Base-by-base conservation (phyloP, 108 stramenopile genomes). In the Nannochloropsis oceanica region DNA sequence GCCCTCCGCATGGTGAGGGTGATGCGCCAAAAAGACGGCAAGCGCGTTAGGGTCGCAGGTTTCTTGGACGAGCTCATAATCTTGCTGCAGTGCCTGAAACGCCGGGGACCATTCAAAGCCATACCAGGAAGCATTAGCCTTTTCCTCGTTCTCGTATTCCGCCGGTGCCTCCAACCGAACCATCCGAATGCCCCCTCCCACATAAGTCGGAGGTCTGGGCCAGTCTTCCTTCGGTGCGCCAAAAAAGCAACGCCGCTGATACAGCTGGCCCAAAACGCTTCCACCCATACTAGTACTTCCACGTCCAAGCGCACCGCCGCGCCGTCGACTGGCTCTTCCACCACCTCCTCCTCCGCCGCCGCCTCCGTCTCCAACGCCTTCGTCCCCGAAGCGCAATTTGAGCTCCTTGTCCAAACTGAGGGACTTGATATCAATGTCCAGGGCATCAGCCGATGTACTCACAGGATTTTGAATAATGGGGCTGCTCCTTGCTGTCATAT, bases 161-260 rank as follows among this genome's bases (percentile, higher is more conserved):
- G 85, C 81, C 42, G 88, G 88, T 11, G 86, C 79, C 59, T 43
- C 81, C 46, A 44, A 42, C 44, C 80, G 42, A 27, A 44, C 46
- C 88, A 89, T 85, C 0, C 88, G 84, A 27, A 89, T 42, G 13
- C 88, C 88, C 18, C 88, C 88, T 12, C 84, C 88, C 26, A 89
- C 88, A 44, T 83, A 59, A 22, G 85, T 86, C 11, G 88, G 88
- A 42, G 88, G 88, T 25, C 85, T 81, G 79, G 81, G 79, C 88
- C 88, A 89, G 79, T 86, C 88, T 34, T 89, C 88, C 85, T 89
- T 89, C 79, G 88, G 88, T 1, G 82, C 44, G 27, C 88, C 85
- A 18, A 89, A 81, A 11, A 89, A 50, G 46, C 46, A 50, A 14
- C 46, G 46, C 13, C 46, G 46, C 0, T 50, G 46, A 18, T 50